Percentiles rank a stretch among this genome's conserved stretches.
These are phyloP conservation scores for Ganoderma lucidum DNA, from an alignment of 1,284 basidiomycete species.

Conservation along the genomic window DNA sequence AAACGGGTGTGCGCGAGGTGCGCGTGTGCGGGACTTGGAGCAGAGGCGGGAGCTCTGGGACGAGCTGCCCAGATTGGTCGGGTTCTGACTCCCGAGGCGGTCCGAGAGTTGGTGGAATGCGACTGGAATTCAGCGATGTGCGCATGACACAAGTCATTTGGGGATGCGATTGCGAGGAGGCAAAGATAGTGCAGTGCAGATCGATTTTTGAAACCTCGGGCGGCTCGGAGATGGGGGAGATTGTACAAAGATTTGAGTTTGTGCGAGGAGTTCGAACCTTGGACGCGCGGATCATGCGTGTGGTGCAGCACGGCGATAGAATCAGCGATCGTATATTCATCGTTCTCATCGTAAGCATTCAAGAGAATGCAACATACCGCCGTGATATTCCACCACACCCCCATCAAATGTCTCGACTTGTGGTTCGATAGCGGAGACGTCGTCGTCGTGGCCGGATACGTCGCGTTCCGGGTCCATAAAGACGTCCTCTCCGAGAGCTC, in stretches of 20 bases:
- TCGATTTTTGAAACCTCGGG: background rate
- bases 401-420: background rate
- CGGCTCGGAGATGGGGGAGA: background rate
- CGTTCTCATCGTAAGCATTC: background rate
- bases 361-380: background rate
- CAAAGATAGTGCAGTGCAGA: background rate
- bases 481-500: constrained; percentile 12
- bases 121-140: background rate
- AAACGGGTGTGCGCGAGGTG: background rate
- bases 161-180: too few relatives aligned
- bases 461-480: constrained; percentile 10
- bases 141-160: too few relatives aligned
- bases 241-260: background rate
- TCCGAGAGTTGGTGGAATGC: too few relatives aligned
- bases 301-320: background rate
- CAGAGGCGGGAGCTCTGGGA: constrained; percentile 9
- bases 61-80: background rate
- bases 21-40: background rate
- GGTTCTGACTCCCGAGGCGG: background rate
- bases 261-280: background rate
- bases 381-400: background rate
- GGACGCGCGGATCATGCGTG: background rate
- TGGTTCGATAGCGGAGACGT: constrained; percentile 2
- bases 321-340: background rate
- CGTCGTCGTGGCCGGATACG: background rate